A percentile compares a stretch with the other conserved stretches of the same genome.
Evolutionary conservation across 202 grass and related monocot genomes (phyloP).

Genomic region (Eragrostis tef): DNA sequence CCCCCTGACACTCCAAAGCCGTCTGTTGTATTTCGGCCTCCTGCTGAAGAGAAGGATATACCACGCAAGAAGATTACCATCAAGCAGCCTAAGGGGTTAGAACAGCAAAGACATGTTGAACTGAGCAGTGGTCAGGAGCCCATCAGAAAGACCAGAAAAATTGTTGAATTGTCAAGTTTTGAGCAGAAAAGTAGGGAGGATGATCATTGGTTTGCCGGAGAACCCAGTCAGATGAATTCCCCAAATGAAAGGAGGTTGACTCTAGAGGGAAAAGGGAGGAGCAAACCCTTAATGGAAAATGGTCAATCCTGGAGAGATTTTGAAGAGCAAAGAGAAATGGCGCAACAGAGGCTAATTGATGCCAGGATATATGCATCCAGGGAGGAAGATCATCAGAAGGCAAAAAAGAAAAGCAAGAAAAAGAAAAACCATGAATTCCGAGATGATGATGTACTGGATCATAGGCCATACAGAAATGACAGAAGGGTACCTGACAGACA

Average conservation of each 20-base stretch:
- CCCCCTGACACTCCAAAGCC: conserved; percentile 74
- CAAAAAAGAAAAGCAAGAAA: conserved; percentile 95
- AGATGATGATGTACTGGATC: conserved; percentile 84
- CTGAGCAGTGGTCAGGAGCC: conserved; percentile 56
- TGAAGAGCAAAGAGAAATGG: conserved; percentile 63
- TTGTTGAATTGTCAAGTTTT: conserved; percentile 75
- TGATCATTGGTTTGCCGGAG: conserved; percentile 58
- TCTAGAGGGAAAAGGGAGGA: conserved; percentile 56
- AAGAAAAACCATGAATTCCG: conserved; percentile 81
- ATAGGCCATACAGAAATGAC: conserved; percentile 81
- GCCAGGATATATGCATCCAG: conserved; percentile 60
- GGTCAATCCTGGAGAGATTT: conserved; percentile 58
- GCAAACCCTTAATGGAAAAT: conserved; percentile 47
- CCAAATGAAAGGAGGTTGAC: conserved; percentile 46
- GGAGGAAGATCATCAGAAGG: conserved; percentile 74
- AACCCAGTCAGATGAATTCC: conserved; percentile 58
- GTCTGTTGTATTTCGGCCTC: conserved; percentile 77
- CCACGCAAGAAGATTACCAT: conserved; percentile 86
- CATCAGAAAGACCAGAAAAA: conserved; percentile 74
- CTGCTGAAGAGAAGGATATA: conserved; percentile 69
- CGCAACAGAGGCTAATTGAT: conserved; percentile 66
- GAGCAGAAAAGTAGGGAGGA: conserved; percentile 60
- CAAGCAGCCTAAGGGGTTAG: conserved; percentile 80
- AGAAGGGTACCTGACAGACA: conserved; percentile 77
- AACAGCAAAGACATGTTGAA: conserved; percentile 50